These are phyloP conservation scores for Orbilia oligospora DNA, from an alignment of 2,329 filamentous ascomycete species.

Conservation along the genomic window DNA sequence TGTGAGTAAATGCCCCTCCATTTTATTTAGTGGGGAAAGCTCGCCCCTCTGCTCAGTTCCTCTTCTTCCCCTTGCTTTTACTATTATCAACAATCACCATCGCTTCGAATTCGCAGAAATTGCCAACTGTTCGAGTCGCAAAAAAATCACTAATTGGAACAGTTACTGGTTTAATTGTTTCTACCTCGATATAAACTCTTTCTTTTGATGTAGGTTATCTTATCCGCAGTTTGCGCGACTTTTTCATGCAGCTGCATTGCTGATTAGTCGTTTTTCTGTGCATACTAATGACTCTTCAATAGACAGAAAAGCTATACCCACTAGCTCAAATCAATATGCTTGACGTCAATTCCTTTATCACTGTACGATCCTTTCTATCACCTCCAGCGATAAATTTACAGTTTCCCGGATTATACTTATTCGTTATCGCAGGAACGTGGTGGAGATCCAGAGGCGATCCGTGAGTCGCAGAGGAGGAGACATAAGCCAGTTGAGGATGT, in stretches of 20 bases:
- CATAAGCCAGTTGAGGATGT: slow-evolving; percentile 85
- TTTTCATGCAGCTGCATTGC: not conserved
- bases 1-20: slow-evolving; percentile 49
- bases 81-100: not conserved
- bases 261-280: not conserved
- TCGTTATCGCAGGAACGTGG: slow-evolving; percentile 77
- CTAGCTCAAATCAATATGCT: slow-evolving; percentile 72
- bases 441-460: slow-evolving; percentile 90
- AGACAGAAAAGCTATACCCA: slow-evolving; percentile 24
- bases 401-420: slow-evolving; percentile 6
- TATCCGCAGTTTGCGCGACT: not conserved
- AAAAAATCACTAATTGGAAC: not conserved
- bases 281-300: slow-evolving; percentile 11
- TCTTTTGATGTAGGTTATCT: not conserved
- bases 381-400: not conserved
- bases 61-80: slow-evolving; percentile 13
- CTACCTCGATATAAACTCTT: not conserved
- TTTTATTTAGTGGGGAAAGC: slow-evolving; percentile 45
- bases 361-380: slow-evolving; percentile 11
- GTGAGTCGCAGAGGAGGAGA: slow-evolving; percentile 88
- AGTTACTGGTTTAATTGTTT: not conserved
- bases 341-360: slow-evolving; percentile 83
- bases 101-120: not conserved
- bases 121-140: not conserved
- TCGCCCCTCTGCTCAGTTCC: slow-evolving; percentile 12